phyloP scores from a whole-genome alignment of 2,329 filamentous ascomycete species.

The Aureobasidium sp. region DNA sequence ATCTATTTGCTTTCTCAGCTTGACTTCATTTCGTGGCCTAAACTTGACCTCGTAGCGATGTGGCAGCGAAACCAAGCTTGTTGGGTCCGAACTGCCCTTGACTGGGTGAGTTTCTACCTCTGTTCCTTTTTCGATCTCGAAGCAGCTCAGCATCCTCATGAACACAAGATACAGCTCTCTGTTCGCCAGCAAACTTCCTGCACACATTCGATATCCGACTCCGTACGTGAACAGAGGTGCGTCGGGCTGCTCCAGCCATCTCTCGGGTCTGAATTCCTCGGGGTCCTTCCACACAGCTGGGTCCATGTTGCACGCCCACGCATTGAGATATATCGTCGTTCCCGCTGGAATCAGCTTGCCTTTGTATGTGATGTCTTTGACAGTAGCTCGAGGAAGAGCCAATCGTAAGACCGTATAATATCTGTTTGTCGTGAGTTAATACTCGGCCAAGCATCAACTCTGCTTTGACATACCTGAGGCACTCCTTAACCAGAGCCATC shows the following conservation, averaged over 20 bases:
- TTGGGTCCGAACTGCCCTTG: slow-evolving; percentile 53
- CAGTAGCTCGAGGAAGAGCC: slow-evolving; percentile 54
- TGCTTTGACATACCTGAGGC: slow-evolving; percentile 40
- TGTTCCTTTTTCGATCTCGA: slow-evolving; percentile 50
- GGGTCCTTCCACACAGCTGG: slow-evolving; percentile 53
- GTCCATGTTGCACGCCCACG: slow-evolving; percentile 64
- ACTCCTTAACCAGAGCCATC: slow-evolving; percentile 57
- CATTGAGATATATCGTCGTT: slow-evolving; percentile 59
- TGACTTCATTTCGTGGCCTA: slow-evolving; percentile 46
- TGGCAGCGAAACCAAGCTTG: slow-evolving; percentile 56
- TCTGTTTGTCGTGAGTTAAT: slow-evolving; percentile 23
- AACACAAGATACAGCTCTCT: slow-evolving; percentile 59
- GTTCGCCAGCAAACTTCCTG: slow-evolving; percentile 56
- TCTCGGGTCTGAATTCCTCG: slow-evolving; percentile 52
- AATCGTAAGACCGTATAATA: slow-evolving; percentile 59
- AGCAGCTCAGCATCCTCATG: slow-evolving; percentile 55
- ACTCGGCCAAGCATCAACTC: background rate
- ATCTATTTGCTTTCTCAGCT: slow-evolving; percentile 38
- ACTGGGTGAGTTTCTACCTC: slow-evolving; percentile 54
- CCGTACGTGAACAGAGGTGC: slow-evolving; percentile 60
- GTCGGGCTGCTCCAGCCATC: slow-evolving; percentile 58
- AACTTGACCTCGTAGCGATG: slow-evolving; percentile 52
- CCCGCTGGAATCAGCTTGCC: slow-evolving; percentile 54
- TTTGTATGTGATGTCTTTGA: slow-evolving; percentile 53
- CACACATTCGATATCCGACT: slow-evolving; percentile 62